Base-by-base conservation (phyloP, 192 early-diverging fungal species). In the Linnemannia elongata region DNA sequence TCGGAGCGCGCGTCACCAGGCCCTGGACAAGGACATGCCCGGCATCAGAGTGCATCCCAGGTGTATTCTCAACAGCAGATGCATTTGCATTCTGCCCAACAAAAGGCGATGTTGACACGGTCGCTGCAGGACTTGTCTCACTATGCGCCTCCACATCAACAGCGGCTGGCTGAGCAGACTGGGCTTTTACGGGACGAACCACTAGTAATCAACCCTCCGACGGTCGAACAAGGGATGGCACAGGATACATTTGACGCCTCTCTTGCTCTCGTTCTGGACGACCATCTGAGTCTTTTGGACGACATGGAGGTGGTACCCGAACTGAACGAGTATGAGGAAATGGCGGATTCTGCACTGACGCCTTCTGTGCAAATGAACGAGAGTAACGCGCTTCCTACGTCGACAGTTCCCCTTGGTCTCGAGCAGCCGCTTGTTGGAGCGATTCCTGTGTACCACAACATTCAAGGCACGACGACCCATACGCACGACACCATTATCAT, bases 211-310 rank as follows among this genome's bases (percentile, higher is more conserved):
- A 71, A 74, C 6, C 41, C 42, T 8, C 30, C 79, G 6, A 35
- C 41, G 30, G 69, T 60, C 20, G 79, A 80, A 42, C 79, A 74
- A 38, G 41, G 36, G 4, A 68, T 42, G 35, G 22, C 68, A 38
- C 74, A 85, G n/a, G 83, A 85, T 18, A 66, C 30, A 8, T 85
- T 52, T 66, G 83, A 75, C 20, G 78, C 83, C 15, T 85, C 83
- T 33, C 55, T 85, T 30, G 83, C 83, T 0, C 52, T 80, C 4
- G 83, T 77, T 2, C 36, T 85, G 22, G 74, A 85, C 41, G 83
- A 68, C 35, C 47, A 85, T 45, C 57, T 85, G 18, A 52, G 74
- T 17, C 78, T 85, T 35, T 18, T 80, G 4, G 83, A 85, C 66
- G 83, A 85, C 20, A 85, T 85, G 78, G 78, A 80, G 38, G 63